Conservation (phyloP, 2,329 filamentous ascomycete species). For the Diaporthe caulivora region DNA sequence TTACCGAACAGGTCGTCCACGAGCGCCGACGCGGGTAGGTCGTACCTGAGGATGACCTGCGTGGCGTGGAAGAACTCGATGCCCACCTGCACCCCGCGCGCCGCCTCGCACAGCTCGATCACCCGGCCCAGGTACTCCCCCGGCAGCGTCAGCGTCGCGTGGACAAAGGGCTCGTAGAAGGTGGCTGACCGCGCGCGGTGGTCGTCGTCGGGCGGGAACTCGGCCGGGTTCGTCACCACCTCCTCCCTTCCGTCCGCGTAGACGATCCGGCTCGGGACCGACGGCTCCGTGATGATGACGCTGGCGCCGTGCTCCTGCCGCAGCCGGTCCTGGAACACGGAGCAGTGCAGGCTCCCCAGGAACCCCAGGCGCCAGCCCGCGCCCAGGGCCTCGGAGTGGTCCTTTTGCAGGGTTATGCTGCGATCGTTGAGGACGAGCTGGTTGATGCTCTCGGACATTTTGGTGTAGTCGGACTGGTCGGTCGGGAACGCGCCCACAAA, state of each 20-base stretch:
- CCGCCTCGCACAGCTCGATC: conserved; percentile 93
- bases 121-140: conserved; percentile 95
- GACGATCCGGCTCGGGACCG: conserved; percentile 89
- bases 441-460: conserved; percentile 92
- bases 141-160: conserved; percentile 88
- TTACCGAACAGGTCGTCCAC: conserved; percentile 99
- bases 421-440: conserved; percentile 95
- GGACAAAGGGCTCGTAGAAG: conserved; percentile 75
- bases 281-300: conserved; percentile 97
- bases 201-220: conserved; percentile 81
- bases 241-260: conserved; percentile 83
- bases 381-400: conserved; percentile 92
- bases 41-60: conserved; percentile 95
- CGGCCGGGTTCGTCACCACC: conserved; percentile 85
- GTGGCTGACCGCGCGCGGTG: conserved; percentile 57
- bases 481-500: conserved; percentile 97
- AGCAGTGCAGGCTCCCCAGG: conserved; percentile 95
- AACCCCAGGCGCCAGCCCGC: conserved; percentile 96
- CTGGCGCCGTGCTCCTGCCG: conserved; percentile 94
- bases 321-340: conserved; percentile 97
- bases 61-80: conserved; percentile 91
- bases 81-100: conserved; percentile 87
- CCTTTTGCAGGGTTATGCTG: conserved; percentile 93
- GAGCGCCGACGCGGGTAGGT: conserved; percentile 86
- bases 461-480: conserved; percentile 87